Evolutionary conservation across 495 filamentous ascomycete genomes (phyloP).

Genomic region (Cladorrhinum samala): DNA sequence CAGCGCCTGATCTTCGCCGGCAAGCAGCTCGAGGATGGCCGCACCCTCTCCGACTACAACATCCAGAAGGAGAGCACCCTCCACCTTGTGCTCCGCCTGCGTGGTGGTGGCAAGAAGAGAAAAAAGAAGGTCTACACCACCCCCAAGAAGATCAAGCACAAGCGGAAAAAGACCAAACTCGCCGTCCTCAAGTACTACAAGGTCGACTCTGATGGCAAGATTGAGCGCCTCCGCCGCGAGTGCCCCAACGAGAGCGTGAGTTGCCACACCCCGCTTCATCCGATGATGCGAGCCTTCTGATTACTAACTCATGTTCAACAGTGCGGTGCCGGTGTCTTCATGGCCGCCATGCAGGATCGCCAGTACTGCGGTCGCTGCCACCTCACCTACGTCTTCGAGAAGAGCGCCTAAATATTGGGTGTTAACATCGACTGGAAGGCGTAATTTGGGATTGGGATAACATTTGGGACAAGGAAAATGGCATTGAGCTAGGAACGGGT

Average conservation of each 20-base stretch:
- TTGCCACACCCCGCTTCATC: constrained; percentile 12
- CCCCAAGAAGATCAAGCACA: constrained; percentile 99
- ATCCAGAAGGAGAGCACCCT: constrained; percentile 99
- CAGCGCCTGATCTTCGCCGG: constrained; percentile 99
- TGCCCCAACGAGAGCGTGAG: constrained; percentile 87
- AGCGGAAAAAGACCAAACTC: constrained; percentile 99
- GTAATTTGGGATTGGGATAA: constrained; percentile 12
- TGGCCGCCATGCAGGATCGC: constrained; percentile 99
- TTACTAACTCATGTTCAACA: constrained; percentile 34
- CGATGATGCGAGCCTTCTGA: not conserved
- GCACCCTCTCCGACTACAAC: constrained; percentile 99
- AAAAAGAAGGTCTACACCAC: constrained; percentile 99
- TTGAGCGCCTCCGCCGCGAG: constrained; percentile 97
- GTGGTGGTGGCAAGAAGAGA: constrained; percentile 96
- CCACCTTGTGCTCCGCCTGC: constrained; percentile 95
- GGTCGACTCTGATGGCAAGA: constrained; percentile 98
- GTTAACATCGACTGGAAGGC: constrained; percentile 1
- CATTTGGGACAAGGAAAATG: constrained; percentile 10
- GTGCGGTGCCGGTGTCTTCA: constrained; percentile 99
- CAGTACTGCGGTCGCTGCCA: constrained; percentile 99
- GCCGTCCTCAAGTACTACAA: constrained; percentile 99
- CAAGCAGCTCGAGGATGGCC: constrained; percentile 99
- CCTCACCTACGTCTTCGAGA: constrained; percentile 99
- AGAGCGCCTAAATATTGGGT: constrained; percentile 36
- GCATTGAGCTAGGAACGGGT: constrained; percentile 26